Evolutionary conservation across 2,329 filamentous ascomycete species (phyloP).

Genomic region (Metarhizium anisopliae): DNA sequence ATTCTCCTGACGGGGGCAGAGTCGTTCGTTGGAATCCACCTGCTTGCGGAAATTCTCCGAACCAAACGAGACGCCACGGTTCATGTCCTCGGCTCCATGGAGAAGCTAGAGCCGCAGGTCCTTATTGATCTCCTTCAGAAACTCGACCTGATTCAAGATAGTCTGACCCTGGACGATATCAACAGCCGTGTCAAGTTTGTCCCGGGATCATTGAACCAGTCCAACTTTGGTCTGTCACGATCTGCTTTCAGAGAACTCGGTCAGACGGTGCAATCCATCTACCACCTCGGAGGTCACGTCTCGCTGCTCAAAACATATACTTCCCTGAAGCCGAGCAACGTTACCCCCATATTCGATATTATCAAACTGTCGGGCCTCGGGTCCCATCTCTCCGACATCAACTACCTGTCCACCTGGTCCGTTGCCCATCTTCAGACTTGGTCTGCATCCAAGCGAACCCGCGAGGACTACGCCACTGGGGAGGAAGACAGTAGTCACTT

Average conservation of each 20-base stretch:
- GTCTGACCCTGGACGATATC: constrained; percentile 8
- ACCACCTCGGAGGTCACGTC: constrained; percentile 18
- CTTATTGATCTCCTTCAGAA: constrained; percentile 5
- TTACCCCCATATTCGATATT: constrained; percentile 14
- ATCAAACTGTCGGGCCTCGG: constrained; percentile 15
- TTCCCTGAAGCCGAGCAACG: constrained; percentile 14
- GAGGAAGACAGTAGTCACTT: constrained; percentile 15
- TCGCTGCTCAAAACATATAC: constrained; percentile 17
- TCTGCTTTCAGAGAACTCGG: constrained; percentile 14
- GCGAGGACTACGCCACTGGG: constrained; percentile 8
- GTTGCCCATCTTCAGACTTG: constrained; percentile 17
- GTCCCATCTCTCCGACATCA: constrained; percentile 14
- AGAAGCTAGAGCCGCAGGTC: constrained; percentile 5
- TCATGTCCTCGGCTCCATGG: constrained; percentile 13
- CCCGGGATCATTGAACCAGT: constrained; percentile 11
- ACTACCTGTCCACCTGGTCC: constrained; percentile 17
- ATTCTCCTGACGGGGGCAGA: constrained; percentile 14
- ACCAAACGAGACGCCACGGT: constrained; percentile 8
- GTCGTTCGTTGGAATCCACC: constrained; percentile 13
- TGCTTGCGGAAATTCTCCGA: constrained; percentile 12
- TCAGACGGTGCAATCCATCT: constrained; percentile 13
- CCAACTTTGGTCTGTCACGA: constrained; percentile 15
- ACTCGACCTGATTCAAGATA: constrained; percentile 7
- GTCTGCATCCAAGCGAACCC: constrained; percentile 11
- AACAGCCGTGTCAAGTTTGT: constrained; percentile 9